Evolutionary conservation across 192 early-diverging fungal species (phyloP), one percentile per base, ranked within the genome.

Genomic region (Kappamyces sp.): DNA sequence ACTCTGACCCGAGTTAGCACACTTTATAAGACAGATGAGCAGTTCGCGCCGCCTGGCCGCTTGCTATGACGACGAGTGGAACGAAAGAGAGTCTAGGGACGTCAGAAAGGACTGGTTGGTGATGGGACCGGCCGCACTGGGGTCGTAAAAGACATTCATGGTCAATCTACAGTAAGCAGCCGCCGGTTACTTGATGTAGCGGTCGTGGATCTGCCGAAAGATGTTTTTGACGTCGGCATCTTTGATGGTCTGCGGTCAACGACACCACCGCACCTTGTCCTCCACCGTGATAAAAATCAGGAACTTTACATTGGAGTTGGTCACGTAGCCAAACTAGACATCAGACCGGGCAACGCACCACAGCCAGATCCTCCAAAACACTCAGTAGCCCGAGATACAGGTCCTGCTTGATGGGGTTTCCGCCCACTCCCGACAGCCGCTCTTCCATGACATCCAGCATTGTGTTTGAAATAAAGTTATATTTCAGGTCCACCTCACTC

Each of bases 301-400:
- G 61, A 79, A 72, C 53, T 90, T 88, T 46, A 88, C 77, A 30
- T 84, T 76, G 1, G 94, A 95, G 65, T 93, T 94, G 62, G 88
- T 86, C 45, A 90, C 80, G 63, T 90, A 95, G 8, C 91, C 94
- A 59, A 84, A 86, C 1, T 83, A 86, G 64, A n/a, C 31, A 3
- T 15, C 34, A 22, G 47, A 62, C 29, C 8, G 32, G 54, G 40
- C 11, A 59, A 42, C 43, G 31, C 55, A 73, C 93, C 63, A 98
- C 88, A 6, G 86, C 86, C 31, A 94, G 63, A 54, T 94, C 93
- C 62, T 94, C 94, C 64, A 93, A 85, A 2, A 88, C 82, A 54
- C 88, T 90, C 47, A 98, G 65, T 29, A 93, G 70, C 2, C 94
- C 94, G 22, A 98, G 69, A 54, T 90, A 98, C 66, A 89, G 65